Conservation (phyloP, 176 grass and related monocot genomes). For the Guadua angustifolia region DNA sequence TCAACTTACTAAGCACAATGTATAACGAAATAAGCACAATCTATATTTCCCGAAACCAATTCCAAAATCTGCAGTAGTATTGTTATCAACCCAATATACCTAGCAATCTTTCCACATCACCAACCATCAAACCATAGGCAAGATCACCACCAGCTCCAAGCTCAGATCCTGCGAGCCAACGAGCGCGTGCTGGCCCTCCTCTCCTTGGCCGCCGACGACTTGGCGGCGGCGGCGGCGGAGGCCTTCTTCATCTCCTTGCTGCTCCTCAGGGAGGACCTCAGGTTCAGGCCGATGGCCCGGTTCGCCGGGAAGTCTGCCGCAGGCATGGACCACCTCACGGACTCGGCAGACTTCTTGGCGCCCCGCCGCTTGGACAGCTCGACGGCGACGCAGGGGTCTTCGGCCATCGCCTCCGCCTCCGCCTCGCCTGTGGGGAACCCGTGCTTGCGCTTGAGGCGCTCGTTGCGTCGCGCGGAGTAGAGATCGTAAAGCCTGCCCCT, state of each 20-base stretch:
- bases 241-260: conserved; percentile 86
- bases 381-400: conserved; percentile 75
- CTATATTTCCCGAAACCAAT: conserved; percentile 21
- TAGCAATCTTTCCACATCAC: conserved; percentile 23
- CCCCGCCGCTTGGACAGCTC: conserved; percentile 64
- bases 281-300: conserved; percentile 14
- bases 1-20: not conserved
- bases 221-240: not conserved
- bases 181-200: conserved; percentile 41
- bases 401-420: conserved; percentile 49
- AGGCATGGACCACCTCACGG: conserved; percentile 60
- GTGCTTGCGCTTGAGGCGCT: conserved; percentile 80
- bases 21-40: not conserved
- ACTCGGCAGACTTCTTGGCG: conserved; percentile 58
- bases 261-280: conserved; percentile 63
- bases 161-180: conserved; percentile 40
- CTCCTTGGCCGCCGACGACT: conserved; percentile 20
- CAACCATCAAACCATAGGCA: not conserved
- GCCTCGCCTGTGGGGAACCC: conserved; percentile 48
- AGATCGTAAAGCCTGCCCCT: conserved; percentile 79
- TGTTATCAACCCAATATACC: not conserved
- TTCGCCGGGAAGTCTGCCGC: conserved; percentile 29
- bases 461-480: conserved; percentile 81
- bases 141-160: not conserved
- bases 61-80: not conserved